Base-by-base conservation (phyloP, 345 rosid genomes). In the Salix udensis region DNA sequence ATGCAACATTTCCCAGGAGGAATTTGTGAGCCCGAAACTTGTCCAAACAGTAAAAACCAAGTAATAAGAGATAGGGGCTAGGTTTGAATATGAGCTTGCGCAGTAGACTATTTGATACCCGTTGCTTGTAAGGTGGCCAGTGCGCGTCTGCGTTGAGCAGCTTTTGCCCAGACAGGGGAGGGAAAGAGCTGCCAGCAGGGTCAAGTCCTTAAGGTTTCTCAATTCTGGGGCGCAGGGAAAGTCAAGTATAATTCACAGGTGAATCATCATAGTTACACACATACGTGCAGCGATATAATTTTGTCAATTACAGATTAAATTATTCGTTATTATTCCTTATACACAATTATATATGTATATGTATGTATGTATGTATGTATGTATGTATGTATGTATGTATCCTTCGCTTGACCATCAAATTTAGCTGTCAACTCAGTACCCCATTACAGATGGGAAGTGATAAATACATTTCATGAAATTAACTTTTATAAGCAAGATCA, bases 1-100 rank as follows among this genome's bases (percentile, higher is more conserved):
- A 74, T 95, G 97, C 76, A 82, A 82, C 80, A 88, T 72, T 74
- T 72, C 86, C 71, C 83, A 66, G 74, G 84, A 78, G 77, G 75
- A 67, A 48, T 61, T 65, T 26, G 73, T 24, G 11, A 68, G 37
- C 34, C 76, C 70, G 67, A 87, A 82, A 1, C 72, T 76, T n/a
- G 81, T 86, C 37, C 80, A 77, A 64, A 83, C 82, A 36, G 70
- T 50, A 68, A 77, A 79, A 66, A 76, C 69, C 69, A 70, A 83
- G 65, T 72, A 6, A 75, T 72, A 6, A 75, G 28, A 81, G 88
- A 79, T 86, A 78, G 83, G 34, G 18, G 44, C 36, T 74, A 18
- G 7, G 71, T 21, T 69, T 40, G 40, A 55, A 37, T 6, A 36
- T 44, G 53, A 21, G 76, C 81, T 72, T 11, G 40, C 24, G 40